phyloP scores from a whole-genome alignment of 179 eudicot genomes.

The Camellia oleifera region DNA sequence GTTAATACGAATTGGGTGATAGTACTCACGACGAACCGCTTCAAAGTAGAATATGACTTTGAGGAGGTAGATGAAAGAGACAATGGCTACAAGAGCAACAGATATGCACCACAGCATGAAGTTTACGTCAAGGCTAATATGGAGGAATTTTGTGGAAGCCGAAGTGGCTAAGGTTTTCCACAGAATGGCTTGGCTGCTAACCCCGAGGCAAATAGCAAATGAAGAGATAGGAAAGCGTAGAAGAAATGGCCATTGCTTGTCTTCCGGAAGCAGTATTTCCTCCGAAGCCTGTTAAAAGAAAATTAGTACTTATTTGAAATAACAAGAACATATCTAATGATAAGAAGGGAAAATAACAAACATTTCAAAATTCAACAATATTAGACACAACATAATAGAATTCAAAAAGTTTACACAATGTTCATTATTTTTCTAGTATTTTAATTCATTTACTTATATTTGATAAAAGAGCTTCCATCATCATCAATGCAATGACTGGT shows the following conservation, averaged over 20 bases:
- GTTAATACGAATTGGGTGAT: conserved; percentile 87
- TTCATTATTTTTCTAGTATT: background rate
- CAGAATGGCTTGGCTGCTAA: conserved; percentile 84
- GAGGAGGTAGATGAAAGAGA: conserved; percentile 43
- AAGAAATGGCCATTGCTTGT: conserved; percentile 86
- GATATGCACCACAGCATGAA: conserved; percentile 65
- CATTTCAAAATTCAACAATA: background rate
- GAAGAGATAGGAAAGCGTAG: conserved; percentile 76
- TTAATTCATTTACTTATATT: background rate
- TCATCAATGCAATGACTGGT: background rate
- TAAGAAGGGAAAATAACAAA: background rate
- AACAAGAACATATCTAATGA: background rate
- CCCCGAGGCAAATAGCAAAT: conserved; percentile 88
- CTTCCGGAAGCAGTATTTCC: conserved; percentile 77
- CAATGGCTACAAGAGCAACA: conserved; percentile 34
- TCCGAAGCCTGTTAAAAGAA: conserved; percentile 57
- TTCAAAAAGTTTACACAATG: background rate
- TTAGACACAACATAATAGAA: background rate
- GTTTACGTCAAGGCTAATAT: conserved; percentile 52
- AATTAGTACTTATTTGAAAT: background rate
- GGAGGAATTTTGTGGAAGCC: conserved; percentile 61
- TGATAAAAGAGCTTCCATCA: background rate
- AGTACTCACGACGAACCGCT: conserved; percentile 89
- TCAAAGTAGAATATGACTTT: conserved; percentile 76
- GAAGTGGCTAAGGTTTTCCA: conserved; percentile 77